Conservation (phyloP, 2,329 filamentous ascomycete species). For the Talaromyces sp. region DNA sequence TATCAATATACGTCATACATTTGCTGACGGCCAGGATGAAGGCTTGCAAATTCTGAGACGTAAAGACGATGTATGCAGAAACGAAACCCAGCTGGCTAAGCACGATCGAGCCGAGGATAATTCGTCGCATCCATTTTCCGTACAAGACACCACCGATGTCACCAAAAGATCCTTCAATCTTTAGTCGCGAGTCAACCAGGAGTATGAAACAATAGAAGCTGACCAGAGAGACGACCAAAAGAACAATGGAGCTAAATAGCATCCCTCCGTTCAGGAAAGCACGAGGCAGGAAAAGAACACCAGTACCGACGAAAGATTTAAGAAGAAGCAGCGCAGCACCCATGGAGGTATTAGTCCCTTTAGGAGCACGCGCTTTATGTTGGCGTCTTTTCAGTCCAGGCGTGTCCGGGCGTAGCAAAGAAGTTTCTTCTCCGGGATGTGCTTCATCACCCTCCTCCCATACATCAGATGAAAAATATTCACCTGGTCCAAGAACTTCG, state of each 20-base stretch:
- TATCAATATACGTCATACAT: constrained; percentile 77
- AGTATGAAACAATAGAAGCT: constrained; percentile 98
- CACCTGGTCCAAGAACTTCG: constrained; percentile 76
- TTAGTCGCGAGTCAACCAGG: constrained; percentile 77
- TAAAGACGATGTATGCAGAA: constrained; percentile 94
- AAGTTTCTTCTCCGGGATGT: constrained; percentile 82
- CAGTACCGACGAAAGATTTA: constrained; percentile 84
- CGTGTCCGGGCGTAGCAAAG: constrained; percentile 64
- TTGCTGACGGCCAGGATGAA: constrained; percentile 88
- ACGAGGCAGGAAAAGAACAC: constrained; percentile 17
- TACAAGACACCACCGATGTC: constrained; percentile 92
- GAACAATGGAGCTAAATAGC: constrained; percentile 88
- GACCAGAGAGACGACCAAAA: constrained; percentile 76
- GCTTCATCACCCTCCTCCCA: constrained; percentile 58
- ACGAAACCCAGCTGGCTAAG: constrained; percentile 94
- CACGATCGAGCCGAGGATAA: constrained; percentile 89
- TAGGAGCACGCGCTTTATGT: constrained; percentile 67
- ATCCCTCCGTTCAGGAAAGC: constrained; percentile 93
- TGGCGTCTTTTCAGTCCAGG: constrained; percentile 68
- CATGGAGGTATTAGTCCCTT: constrained; percentile 70
- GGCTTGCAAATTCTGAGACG: constrained; percentile 88
- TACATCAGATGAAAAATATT: constrained; percentile 81
- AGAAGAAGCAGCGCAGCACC: constrained; percentile 80
- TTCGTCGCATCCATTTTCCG: constrained; percentile 78
- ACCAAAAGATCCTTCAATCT: constrained; percentile 89